Percentiles rank a stretch among this genome's conserved stretches.
These are phyloP conservation scores for Astrocystis sublimbata DNA, from an alignment of 495 filamentous ascomycete species.

Conservation along the genomic window DNA sequence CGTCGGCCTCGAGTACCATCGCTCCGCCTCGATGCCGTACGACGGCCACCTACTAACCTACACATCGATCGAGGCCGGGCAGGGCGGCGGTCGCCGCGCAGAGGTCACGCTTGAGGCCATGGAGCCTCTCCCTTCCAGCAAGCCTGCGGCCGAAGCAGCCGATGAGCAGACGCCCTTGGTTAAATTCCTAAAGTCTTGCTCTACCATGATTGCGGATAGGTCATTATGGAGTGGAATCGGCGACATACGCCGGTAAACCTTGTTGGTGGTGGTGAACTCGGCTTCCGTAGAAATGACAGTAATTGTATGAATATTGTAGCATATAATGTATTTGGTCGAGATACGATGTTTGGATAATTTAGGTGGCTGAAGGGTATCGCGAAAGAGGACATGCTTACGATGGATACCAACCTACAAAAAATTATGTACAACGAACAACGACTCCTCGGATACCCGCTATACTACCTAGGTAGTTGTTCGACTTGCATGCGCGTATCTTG, in stretches of 20 bases:
- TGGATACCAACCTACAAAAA: too few relatives aligned
- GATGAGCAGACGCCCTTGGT: constrained; percentile 10
- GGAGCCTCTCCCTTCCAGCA: neutral
- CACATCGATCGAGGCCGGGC: constrained; percentile 46
- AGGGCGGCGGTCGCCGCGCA: constrained; percentile 39
- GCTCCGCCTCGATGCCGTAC: constrained; percentile 37
- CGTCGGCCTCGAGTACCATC: constrained; percentile 46
- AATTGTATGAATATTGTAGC: constrained; percentile 1
- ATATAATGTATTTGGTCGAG: neutral
- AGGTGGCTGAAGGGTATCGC: too few relatives aligned
- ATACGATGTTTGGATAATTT: too few relatives aligned
- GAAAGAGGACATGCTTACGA: too few relatives aligned
- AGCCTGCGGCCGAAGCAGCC: neutral
- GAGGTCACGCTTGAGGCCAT: constrained; percentile 48
- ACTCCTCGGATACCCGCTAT: too few relatives aligned
- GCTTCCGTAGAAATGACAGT: constrained; percentile 3
- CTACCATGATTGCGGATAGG: constrained; percentile 17
- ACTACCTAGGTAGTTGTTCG: too few relatives aligned
- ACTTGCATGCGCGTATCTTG: too few relatives aligned
- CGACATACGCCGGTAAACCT: neutral
- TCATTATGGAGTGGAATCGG: constrained; percentile 23
- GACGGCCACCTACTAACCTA: constrained; percentile 42
- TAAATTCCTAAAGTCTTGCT: constrained; percentile 23
- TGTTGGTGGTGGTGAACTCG: too few relatives aligned
- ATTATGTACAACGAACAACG: too few relatives aligned